Evolutionary conservation across 345 rosid genomes (phyloP), one percentile per base, ranked within the genome.

Genomic region (Noccaea caerulescens): DNA sequence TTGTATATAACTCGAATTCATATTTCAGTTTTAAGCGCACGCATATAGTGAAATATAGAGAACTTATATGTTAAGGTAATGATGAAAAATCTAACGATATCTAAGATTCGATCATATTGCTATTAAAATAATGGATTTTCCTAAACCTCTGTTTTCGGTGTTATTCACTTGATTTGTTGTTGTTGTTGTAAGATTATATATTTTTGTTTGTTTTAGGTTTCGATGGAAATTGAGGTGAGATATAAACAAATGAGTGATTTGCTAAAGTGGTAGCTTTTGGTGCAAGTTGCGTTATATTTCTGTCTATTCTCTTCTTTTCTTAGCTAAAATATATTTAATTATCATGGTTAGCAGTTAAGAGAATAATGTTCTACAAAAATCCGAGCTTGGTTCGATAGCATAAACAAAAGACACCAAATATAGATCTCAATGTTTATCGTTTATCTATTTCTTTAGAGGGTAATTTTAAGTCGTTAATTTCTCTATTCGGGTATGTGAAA

Each of bases 231-330:
- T 10, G 39, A 59, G 46, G 27, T 30, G 34, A 30, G 41, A 61
- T 52, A 34, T 34, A 8, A 71, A 14, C 3, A 46, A 60, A 39
- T 39, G 18, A 46, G 51, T 64, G 63, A 46, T 63, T 46, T 63
- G 49, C 23, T 52, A 60, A 72, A 72, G 64, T 45, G 65, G 65
- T 55, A 45, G 64, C 76, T 72, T 72, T 63, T 64, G 58, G 65
- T 64, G 76, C 76, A 72, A 63, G 71, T 72, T 72, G 76, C 53
- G 13, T 52, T 51, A 32, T 68, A 36, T 55, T 33, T 55, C 27
- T 63, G 69, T 54, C 30, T 23, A 4, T 49, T 42, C 38, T 20
- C 63, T 43, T 54, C 33, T 10, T 72, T 72, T 72, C 39, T 72
- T 55, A 7, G 18, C 20, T 36, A 34, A 54, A 44, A 10, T 34